Evolutionary conservation across 352 stramenopile genomes (phyloP).

Genomic region (Globisporangium yorkense): DNA sequence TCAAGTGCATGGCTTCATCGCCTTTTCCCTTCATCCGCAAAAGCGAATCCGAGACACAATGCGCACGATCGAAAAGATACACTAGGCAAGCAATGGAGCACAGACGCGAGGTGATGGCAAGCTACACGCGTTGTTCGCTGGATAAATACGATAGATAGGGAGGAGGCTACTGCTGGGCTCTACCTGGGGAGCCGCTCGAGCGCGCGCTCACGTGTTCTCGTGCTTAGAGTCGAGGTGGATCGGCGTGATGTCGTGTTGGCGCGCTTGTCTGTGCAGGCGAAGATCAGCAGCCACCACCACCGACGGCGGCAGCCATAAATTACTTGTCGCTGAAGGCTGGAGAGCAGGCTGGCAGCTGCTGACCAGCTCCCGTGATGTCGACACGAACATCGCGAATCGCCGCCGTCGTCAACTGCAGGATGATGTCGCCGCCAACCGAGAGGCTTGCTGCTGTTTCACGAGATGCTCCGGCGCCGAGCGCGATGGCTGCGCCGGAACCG

Average conservation of each 20-base stretch:
- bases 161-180: too few relatives aligned
- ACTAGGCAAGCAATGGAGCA: too few relatives aligned
- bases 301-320: not conserved
- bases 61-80: too few relatives aligned
- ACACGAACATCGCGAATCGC: not conserved
- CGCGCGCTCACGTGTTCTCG: too few relatives aligned
- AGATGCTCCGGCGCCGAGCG: not conserved
- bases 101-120: too few relatives aligned
- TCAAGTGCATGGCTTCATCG: not conserved
- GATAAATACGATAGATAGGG: too few relatives aligned
- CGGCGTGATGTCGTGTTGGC: not conserved
- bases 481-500: slow-evolving; percentile 15
- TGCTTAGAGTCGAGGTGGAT: not conserved
- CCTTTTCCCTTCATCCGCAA: too few relatives aligned
- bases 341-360: not conserved
- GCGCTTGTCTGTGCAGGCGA: not conserved
- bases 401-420: not conserved
- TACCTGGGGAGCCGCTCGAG: too few relatives aligned
- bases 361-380: not conserved
- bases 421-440: not conserved
- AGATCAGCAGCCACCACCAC: too few relatives aligned
- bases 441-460: not conserved
- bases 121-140: too few relatives aligned
- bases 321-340: not conserved
- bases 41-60: too few relatives aligned